Base-by-base conservation (phyloP, 176 grass and related monocot species). In the Ensete glaucum region DNA sequence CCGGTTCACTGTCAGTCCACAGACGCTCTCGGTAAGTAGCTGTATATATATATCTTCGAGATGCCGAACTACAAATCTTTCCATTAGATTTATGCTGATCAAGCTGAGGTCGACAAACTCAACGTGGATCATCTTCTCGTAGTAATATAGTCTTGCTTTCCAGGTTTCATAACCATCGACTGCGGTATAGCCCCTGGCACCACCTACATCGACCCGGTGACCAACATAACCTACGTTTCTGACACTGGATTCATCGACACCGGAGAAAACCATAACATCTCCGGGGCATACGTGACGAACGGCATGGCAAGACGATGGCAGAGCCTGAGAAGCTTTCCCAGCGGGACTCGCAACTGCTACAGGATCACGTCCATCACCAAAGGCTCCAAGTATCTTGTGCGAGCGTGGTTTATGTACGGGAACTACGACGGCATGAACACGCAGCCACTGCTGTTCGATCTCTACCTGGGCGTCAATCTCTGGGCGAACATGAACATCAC, bases 401-500 rank as follows among this genome's bases (percentile, higher is more conserved):
- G 88, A 16, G 67, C 43, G 1, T 12, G 15, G 50, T 87, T 87
- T 79, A 56, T 76, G 76, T 84, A 90, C 66, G 88, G 84, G 68
- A 70, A 90, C 81, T 84, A 84, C 76, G 84, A 90, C 75, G 72
- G 71, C 9, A 19, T 16, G 10, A 7, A 77, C 50, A 52, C 0
- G 14, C 72, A 0, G 2, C 72, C 76, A 1, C 52, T 19, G 25
- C 5, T 50, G 12, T 90, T 90, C 50, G 53, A 90, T 49, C 72
- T 90, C 78, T 9, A 87, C 78, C 64, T 90, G 20, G 84, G 83
- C 5, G 82, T 73, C 11, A 87, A 87, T 50, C 22, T 20, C 0
- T 88, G 89, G 89, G 63, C 52, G 58, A 76, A 80, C 19, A 66
- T 91, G 11, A 91, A 88, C 75, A 58, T 85, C 73, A 78, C 85